Base-by-base conservation (phyloP, 225 moss, liverwort and hornwort species). In the Thuidium tamariscinum region DNA sequence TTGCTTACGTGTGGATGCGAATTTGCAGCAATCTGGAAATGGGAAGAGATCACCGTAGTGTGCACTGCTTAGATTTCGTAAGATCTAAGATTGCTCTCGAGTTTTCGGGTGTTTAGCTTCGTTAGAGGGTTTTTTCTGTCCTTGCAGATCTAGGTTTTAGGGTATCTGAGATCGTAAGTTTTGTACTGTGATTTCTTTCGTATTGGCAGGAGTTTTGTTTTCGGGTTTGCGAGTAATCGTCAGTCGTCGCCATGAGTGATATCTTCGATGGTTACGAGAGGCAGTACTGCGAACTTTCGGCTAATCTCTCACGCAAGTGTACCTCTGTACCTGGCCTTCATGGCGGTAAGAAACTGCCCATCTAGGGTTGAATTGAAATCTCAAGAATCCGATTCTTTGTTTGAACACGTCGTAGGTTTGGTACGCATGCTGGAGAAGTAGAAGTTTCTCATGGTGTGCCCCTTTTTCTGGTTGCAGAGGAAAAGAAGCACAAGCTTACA, bases 251-350 rank as follows among this genome's bases (percentile, higher is more conserved):
- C 89, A 94, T 94, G 94, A 93, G 91, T 89, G 94, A 93, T 34
- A 90, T 93, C 60, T 94, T 94, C 69, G 94, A 94, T 87, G 94
- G 94, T 10, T 93, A 93, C 74, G 94, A 94, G 94, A 76, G 94
- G 90, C 94, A 93, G 88, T 94, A 94, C 85, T 94, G 94, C 82
- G 94, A 94, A 87, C 93, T 94, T 46, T 94, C 94, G 74, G 90
- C 94, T 16, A 94, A 93, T 77, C 92, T 94, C 74, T 91, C 93
- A 10, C 91, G 94, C 75, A 94, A 93, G 87, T 93, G 94, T 64
- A 87, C 92, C 64, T 86, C 91, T 14, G 89, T 92, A 73, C 87
- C 90, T 54, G 82, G 87, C 79, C 93, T 93, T 75, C 90, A 93
- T 90, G 94, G 94, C 78, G 94, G 94, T 94, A 82, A 88, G 89